A percentile compares a stretch with the other conserved stretches of the same genome.
phyloP scores from a whole-genome alignment of 1,284 basidiomycete genomes.

The Malassezia dermatis region DNA sequence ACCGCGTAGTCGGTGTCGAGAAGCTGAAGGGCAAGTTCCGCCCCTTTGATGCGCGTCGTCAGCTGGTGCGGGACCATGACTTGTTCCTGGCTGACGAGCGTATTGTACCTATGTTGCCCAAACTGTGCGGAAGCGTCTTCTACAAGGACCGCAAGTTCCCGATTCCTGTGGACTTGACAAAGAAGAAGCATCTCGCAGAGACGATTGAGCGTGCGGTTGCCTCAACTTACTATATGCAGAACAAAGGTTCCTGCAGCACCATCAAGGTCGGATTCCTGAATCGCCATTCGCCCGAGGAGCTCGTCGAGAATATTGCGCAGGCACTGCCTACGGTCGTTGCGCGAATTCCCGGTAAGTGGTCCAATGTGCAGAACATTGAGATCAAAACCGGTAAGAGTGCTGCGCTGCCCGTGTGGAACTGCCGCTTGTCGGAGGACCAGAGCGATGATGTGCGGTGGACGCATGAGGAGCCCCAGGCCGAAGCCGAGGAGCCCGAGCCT shows the following conservation, averaged over 20 bases:
- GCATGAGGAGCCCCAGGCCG: constrained; percentile 2
- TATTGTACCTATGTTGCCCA: constrained; percentile 74
- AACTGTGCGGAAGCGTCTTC: constrained; percentile 76
- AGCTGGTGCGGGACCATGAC: constrained; percentile 76
- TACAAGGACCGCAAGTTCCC: constrained; percentile 89
- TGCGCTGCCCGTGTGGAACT: constrained; percentile 82
- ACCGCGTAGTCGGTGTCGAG: constrained; percentile 73
- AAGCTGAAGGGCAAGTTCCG: constrained; percentile 48
- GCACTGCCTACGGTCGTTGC: constrained; percentile 67
- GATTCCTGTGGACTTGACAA: constrained; percentile 71
- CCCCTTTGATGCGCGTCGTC: constrained; percentile 72
- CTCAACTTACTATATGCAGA: constrained; percentile 77
- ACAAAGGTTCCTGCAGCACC: constrained; percentile 48
- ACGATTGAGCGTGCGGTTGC: constrained; percentile 82
- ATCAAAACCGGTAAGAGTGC: constrained; percentile 79
- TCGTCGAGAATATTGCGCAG: constrained; percentile 66
- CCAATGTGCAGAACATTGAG: constrained; percentile 77
- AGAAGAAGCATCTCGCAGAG: constrained; percentile 70
- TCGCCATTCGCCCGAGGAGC: constrained; percentile 62
- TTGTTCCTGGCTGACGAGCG: constrained; percentile 87
- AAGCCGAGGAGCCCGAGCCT: constrained; percentile 1
- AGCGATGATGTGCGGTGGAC: constrained; percentile 11
- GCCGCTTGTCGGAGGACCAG: constrained; percentile 54
- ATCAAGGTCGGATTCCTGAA: constrained; percentile 68
- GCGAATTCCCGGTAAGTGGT: constrained; percentile 68